Base-by-base conservation (phyloP, 495 filamentous ascomycete genomes). In the Neurospora terricola region DNA sequence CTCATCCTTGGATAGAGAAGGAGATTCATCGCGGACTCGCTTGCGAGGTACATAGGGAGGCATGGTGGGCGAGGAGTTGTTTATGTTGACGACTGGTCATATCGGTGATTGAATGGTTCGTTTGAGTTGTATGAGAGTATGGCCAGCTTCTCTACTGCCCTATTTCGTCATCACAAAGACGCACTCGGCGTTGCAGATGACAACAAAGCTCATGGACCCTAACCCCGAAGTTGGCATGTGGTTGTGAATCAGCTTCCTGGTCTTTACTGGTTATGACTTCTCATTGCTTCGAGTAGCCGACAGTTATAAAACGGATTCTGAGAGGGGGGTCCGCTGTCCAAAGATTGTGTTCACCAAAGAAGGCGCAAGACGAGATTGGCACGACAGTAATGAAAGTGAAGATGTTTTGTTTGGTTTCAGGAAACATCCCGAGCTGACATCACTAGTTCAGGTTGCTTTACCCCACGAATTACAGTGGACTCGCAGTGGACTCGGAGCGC, bases 1-100 rank as follows among this genome's bases (percentile, higher is more conserved):
- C 78, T 36, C 71, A 18, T 38, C 12, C 45, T 76, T 72, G 70
- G 77, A 40, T 71, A 30, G 70, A 38, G 37, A 23, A 9, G 81
- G 76, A 69, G 83, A 77, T 5, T 76, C 42, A 18, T 77, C 78
- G 72, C 83, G 83, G 69, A 83, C 43, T 74, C 85, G 81, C 76
- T 86, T 86, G 72, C 82, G 83, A 72, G 83, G 83, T 36, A 86
- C 80, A 69, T 81, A 75, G 1, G 85, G 84, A 54, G 85, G 85
- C 85, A 86, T 86, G 34, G 72, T 77, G 70, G 48, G 27, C 27
- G 27, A 12, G 39, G 48, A 23, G 16, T 0, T n/a, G 5, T 11
- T 21, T 4, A 23, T 10, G 0, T 34, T n/a, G 18, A 18, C 16
- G 14, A 71, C 5, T 12, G 62, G 39, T 38, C 75, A 77, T 76